phyloP scores from a whole-genome alignment of 106 monocot genomes.

The Xerophyta viscosa region DNA sequence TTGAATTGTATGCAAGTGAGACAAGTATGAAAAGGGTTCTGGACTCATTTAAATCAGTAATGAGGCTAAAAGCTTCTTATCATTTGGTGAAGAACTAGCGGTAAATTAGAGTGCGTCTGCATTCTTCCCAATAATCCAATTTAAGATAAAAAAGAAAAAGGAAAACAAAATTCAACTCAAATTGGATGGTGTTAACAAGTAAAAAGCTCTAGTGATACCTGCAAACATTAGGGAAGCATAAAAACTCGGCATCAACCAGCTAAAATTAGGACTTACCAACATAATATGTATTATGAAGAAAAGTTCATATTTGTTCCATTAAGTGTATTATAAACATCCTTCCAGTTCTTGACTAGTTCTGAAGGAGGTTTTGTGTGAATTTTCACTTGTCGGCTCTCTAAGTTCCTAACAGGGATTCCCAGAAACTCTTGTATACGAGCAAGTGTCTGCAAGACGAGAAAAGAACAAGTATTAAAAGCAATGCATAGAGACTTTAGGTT shows the following conservation, averaged over 20 bases:
- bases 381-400: conserved; percentile 39
- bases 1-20: no score
- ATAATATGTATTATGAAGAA: conserved; percentile 34
- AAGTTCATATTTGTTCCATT: conserved; percentile 37
- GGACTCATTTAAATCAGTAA: no score
- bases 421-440: conserved; percentile 42
- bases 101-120: no score
- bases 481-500: background rate
- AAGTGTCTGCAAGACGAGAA: conserved; percentile 16
- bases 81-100: no score
- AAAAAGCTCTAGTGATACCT: no score
- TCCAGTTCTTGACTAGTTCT: conserved; percentile 33
- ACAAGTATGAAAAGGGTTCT: no score
- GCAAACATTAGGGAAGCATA: no score
- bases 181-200: no score
- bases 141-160: no score
- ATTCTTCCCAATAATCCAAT: no score
- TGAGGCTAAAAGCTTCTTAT: no score
- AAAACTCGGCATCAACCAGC: background rate
- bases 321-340: conserved; percentile 23
- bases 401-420: conserved; percentile 19
- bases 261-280: conserved; percentile 1
- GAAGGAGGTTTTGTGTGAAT: conserved; percentile 36
- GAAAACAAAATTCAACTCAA: no score
- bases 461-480: background rate